Conservation (phyloP, 2,329 filamentous ascomycete genomes). For the Cercospora canescens region DNA sequence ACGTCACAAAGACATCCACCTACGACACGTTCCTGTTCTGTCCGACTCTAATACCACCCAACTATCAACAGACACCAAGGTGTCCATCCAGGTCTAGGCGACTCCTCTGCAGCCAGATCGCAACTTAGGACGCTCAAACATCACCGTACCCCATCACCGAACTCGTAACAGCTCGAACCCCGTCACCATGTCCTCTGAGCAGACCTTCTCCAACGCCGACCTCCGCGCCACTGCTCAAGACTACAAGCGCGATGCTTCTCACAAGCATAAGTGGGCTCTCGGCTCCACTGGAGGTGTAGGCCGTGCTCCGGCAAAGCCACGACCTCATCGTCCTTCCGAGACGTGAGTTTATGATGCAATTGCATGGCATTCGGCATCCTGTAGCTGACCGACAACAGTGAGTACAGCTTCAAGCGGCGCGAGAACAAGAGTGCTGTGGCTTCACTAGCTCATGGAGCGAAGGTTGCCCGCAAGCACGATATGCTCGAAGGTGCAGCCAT, state of each 20-base stretch:
- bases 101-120: constrained; percentile 4
- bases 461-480: constrained; percentile 45
- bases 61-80: constrained; percentile 22
- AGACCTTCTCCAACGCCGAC: constrained; percentile 51
- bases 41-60: constrained; percentile 1
- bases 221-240: constrained; percentile 56
- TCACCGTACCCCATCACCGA: constrained; percentile 6
- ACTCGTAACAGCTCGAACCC: background rate
- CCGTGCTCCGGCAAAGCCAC: constrained; percentile 34
- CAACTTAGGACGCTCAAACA: constrained; percentile 11
- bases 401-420: constrained; percentile 31
- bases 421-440: constrained; percentile 32
- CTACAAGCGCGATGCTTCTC: constrained; percentile 52
- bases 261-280: constrained; percentile 53
- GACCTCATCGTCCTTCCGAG: constrained; percentile 35
- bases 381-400: constrained; percentile 22
- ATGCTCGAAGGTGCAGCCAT: constrained; percentile 38
- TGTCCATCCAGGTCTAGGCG: constrained; percentile 20
- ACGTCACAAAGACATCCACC: constrained; percentile 14
- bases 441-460: constrained; percentile 29
- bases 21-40: background rate
- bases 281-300: constrained; percentile 37
- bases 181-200: constrained; percentile 46
- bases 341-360: constrained; percentile 28
- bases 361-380: background rate